A percentile compares a stretch with the other conserved stretches of the same genome.
Conservation (phyloP, 371 early-diverging fungal species). For the Phascolomyces articulosus region DNA sequence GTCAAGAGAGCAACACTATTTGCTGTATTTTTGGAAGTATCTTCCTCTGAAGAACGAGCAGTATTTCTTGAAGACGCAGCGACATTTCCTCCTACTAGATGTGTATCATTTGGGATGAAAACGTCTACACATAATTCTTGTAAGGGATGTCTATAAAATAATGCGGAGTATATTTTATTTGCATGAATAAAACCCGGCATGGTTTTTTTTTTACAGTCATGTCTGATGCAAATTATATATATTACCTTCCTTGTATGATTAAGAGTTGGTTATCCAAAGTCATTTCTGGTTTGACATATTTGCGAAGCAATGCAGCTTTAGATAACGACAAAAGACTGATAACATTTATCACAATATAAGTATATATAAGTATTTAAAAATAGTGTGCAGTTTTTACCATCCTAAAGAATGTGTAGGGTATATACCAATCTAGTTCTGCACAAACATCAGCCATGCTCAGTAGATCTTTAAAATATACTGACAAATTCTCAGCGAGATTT, state of each 20-base stretch:
- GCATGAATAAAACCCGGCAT: too few species aligned
- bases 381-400: not conserved
- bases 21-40: not conserved
- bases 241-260: constrained; percentile 67
- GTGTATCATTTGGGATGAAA: constrained; percentile 71
- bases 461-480: constrained; percentile 41
- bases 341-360: too few species aligned
- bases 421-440: constrained; percentile 77
- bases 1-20: constrained; percentile 66
- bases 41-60: not conserved
- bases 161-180: not conserved
- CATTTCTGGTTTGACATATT: constrained; percentile 64
- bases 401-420: not conserved
- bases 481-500: constrained; percentile 55
- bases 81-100: constrained; percentile 36
- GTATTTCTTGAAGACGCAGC: not conserved
- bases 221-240: not conserved
- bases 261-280: constrained; percentile 50
- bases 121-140: constrained; percentile 66
- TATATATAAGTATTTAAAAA: not conserved
- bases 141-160: constrained; percentile 65
- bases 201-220: too few species aligned
- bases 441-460: constrained; percentile 39
- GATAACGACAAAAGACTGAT: constrained; percentile 66
- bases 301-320: constrained; percentile 55